Conservation (phyloP, 495 filamentous ascomycete genomes). For the Schizothecium vesticola region DNA sequence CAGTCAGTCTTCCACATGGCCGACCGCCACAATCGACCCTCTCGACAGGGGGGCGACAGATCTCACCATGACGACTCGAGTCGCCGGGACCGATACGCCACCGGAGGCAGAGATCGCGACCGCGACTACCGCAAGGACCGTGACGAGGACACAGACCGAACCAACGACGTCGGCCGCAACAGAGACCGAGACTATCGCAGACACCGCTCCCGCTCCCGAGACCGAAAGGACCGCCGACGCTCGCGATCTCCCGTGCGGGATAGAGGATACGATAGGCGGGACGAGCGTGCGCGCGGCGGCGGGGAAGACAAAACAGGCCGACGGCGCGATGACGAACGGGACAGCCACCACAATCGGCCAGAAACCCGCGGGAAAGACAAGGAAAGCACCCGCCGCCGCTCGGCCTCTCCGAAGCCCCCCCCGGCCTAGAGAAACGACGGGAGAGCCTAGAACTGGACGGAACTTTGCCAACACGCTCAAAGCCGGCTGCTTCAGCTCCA, state of each 20-base stretch:
- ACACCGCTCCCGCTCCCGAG: constrained; percentile 39
- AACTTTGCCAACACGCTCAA: constrained; percentile 27
- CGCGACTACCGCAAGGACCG: constrained; percentile 28
- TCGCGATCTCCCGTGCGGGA: constrained; percentile 33
- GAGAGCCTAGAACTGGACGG: constrained; percentile 9
- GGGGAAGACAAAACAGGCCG: constrained; percentile 12
- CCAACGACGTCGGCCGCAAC: constrained; percentile 28
- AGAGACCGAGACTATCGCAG: constrained; percentile 28
- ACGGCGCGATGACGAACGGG: constrained; percentile 18
- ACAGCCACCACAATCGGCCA: constrained; percentile 11
- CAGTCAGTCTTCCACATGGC: constrained; percentile 18
- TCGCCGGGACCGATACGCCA: constrained; percentile 16
- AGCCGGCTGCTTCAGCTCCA: constrained; percentile 38
- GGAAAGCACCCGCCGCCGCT: constrained; percentile 10
- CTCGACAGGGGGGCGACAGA: constrained; percentile 25
- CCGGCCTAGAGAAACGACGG: constrained; percentile 13
- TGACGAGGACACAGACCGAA: constrained; percentile 29
- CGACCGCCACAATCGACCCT: constrained; percentile 20
- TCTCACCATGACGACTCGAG: constrained; percentile 17
- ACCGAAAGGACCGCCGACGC: constrained; percentile 28
- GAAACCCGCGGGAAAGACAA: constrained; percentile 16
- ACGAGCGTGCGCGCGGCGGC: constrained; percentile 11
- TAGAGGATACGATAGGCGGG: constrained; percentile 31
- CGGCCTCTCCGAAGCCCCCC: constrained; percentile 18
- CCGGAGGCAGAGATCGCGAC: constrained; percentile 14